Evolutionary conservation across 768 basidiomycete genomes (phyloP), one percentile per base, ranked within the genome.

Genomic region (Boletus rubroflammeus): DNA sequence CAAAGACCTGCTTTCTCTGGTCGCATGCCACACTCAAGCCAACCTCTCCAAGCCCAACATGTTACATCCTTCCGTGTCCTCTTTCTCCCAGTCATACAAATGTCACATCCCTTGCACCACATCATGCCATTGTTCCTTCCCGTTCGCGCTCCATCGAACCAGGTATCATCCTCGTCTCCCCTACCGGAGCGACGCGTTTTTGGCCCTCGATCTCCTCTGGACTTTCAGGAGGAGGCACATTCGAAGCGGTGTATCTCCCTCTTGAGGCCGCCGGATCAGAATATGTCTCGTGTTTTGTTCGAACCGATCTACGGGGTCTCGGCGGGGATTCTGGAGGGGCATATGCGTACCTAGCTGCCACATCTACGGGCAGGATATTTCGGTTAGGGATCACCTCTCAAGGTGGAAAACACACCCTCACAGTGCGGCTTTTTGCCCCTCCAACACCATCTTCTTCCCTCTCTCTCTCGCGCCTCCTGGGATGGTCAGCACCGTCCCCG

Each of bases 201-300:
- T 98, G 94, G 94, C 86, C 93, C 52, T 87, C 85, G 55, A 86
- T 95, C 40, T 85, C 85, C 5, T 88, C 86, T 54, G 90, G 90
- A 15, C 80, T 93, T 14, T 88, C 90, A 3, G 90, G 90, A 13
- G 90, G 88, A 9, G 81, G 88, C 35, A 82, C 83, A 56, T 76
- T 77, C 10, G 77, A 79, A 26, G 72, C 77, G 5, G 61, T 76
- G 10, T 60, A 88, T 47, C 74, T 77, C 21, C 63, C 65, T 32
- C 68, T 90, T 43, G 72, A 72, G 28, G 58, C 74, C 5, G 59
- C 66, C 4, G 77, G 77, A 13, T 79, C 78, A 2, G 88, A 91
- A 65, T 74, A 75, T 44, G 77, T 88, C 14, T 88, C 86, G 3
- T 84, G 81, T 59, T 67, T 91, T n/a, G 73, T 81, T 51, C 81